Base-by-base conservation (phyloP, 2,329 filamentous ascomycete species). In the Alternaria brassicae region DNA sequence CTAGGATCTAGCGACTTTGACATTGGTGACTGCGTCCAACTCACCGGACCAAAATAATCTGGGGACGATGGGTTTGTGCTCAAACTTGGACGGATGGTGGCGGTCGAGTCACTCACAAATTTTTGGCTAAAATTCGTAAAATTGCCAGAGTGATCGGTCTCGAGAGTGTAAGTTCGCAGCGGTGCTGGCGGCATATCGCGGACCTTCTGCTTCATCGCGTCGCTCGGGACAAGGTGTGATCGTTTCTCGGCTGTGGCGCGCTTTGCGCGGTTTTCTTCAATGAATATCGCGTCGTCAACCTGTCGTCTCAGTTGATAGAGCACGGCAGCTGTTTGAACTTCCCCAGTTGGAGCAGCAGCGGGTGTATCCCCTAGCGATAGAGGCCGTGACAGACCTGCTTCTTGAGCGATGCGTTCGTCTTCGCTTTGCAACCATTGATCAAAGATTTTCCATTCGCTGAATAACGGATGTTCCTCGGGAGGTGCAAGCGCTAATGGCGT, bases 181-280 rank as follows among this genome's bases (percentile, higher is more conserved):
- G 73, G 72, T 12, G 70, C 61, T 12, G 56, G 66, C 10, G 71
- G 70, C 57, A 75, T 66, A 36, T 65, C 65, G 45, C 56, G 61
- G 13, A 76, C 58, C 44, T 72, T 66, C 45, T 67, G 65, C n/a
- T 69, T 65, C 32, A 72, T 65, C 8, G 72, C 68, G 51, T 74
- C 70, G 42, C 69, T 74, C 6, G 72, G 73, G 2, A 62, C 63
- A n/a, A 76, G 65, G 41, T 69, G 69, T 7, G 68, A 66, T 19
- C 71, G 62, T 39, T 62, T 66, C 23, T 71, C 73, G 1, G 65
- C 60, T 8, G 68, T 68, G 1, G 61, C 54, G 12, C 73, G 56
- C 57, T 76, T 76, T 36, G 64, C 65, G 10, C 71, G 69, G 41
- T 75, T 76, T 42, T 76, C 73, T 49, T 72, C 69, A 9, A 76